Evolutionary conservation across 2,329 filamentous ascomycete species (phyloP).

Genomic region (Stagonosporopsis cucurbitacearum): DNA sequence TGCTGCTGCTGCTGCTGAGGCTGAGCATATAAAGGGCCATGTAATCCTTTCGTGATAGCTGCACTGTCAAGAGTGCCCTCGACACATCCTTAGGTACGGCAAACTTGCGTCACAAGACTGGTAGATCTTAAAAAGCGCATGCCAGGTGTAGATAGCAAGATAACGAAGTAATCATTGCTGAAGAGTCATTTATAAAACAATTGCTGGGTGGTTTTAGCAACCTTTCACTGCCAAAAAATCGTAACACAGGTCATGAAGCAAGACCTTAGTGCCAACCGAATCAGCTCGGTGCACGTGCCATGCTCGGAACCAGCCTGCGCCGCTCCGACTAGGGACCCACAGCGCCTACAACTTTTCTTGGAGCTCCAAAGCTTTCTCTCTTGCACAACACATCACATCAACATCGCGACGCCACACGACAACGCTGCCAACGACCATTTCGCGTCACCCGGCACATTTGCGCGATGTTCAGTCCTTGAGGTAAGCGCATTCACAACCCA

Average conservation of each 20-base stretch:
- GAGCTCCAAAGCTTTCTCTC: conserved; percentile 10
- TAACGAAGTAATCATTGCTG: not conserved
- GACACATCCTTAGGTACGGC: not conserved
- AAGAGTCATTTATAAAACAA: not conserved
- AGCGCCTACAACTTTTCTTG: conserved; percentile 23
- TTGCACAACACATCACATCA: not conserved
- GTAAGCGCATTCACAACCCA: conserved; percentile 21
- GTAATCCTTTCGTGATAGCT: not conserved
- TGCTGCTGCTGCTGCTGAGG: no score
- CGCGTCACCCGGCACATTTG: not conserved
- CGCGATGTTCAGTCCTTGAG: conserved; percentile 1
- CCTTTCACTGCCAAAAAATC: no score
- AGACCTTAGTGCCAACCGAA: not conserved
- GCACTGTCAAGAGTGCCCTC: not conserved
- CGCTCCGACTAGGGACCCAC: conserved; percentile 23
- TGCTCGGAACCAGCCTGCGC: conserved; percentile 27
- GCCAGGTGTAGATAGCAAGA: conserved; percentile 4
- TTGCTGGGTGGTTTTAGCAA: not conserved
- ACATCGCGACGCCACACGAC: conserved; percentile 8
- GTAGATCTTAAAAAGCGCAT: not conserved
- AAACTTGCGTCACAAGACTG: not conserved
- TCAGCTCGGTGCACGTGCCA: conserved; percentile 2
- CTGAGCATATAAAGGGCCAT: not conserved
- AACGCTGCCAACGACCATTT: not conserved
- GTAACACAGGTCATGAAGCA: no score